Evolutionary conservation across 352 stramenopile species (phyloP).

Genomic region (Phytophthora podocarpi): DNA sequence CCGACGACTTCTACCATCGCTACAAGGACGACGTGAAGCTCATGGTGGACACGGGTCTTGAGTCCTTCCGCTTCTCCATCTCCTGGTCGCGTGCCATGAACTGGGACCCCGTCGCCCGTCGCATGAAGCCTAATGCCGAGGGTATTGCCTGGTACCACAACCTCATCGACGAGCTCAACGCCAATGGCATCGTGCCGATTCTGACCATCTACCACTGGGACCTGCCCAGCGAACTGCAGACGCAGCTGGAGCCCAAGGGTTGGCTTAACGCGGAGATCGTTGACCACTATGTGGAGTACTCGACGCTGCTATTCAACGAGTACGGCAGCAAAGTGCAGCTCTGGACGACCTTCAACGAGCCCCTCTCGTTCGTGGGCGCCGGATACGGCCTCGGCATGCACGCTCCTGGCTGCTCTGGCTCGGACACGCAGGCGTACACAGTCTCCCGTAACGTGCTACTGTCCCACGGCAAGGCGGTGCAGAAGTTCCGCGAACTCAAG

Average conservation of each 20-base stretch:
- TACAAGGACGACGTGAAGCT: slow-evolving; percentile 91
- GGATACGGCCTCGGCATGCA: slow-evolving; percentile 69
- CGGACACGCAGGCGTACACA: slow-evolving; percentile 48
- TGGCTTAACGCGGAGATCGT: slow-evolving; percentile 60
- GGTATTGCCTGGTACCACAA: slow-evolving; percentile 92
- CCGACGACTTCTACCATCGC: slow-evolving; percentile 93
- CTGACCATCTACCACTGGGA: slow-evolving; percentile 96
- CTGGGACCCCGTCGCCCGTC: slow-evolving; percentile 52
- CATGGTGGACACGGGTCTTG: slow-evolving; percentile 90
- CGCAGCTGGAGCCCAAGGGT: slow-evolving; percentile 53
- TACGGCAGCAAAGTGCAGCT: slow-evolving; percentile 92
- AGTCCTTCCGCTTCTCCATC: slow-evolving; percentile 94
- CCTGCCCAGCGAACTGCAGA: slow-evolving; percentile 86
- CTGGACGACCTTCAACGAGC: slow-evolving; percentile 97
- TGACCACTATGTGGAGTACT: slow-evolving; percentile 83
- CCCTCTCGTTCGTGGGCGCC: slow-evolving; percentile 87
- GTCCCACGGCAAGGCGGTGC: slow-evolving; percentile 89
- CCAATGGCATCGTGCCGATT: slow-evolving; percentile 81
- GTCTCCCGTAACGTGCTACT: slow-evolving; percentile 91
- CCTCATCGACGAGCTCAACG: slow-evolving; percentile 84
- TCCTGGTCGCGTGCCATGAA: too few species aligned
- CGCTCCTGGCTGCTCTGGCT: slow-evolving; percentile 46
- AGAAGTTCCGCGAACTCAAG: slow-evolving; percentile 75
- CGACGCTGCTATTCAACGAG: slow-evolving; percentile 83
- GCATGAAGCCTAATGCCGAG: slow-evolving; percentile 71